These are phyloP conservation scores for Elongisporangium undulatum DNA, from an alignment of 352 stramenopile genomes.

Conservation along the genomic window DNA sequence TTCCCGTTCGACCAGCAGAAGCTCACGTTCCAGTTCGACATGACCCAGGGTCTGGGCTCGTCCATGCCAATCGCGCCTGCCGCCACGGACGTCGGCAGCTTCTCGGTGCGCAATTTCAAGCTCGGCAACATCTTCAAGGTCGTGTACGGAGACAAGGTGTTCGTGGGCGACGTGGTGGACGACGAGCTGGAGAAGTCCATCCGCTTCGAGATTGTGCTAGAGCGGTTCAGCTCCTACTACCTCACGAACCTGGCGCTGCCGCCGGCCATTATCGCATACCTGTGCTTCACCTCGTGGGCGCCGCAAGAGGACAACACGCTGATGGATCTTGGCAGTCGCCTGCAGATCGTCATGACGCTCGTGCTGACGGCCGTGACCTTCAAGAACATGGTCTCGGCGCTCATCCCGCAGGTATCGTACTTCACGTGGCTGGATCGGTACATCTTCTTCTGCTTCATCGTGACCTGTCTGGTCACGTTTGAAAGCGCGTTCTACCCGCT, in stretches of 20 bases:
- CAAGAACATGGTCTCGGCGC: slow-evolving; percentile 25
- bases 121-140: slow-evolving; percentile 28
- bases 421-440: slow-evolving; percentile 36
- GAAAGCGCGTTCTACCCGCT: slow-evolving; percentile 24
- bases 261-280: slow-evolving; percentile 29
- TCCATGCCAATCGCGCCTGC: slow-evolving; percentile 10
- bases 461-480: slow-evolving; percentile 20
- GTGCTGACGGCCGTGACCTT: slow-evolving; percentile 38
- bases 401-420: slow-evolving; percentile 34
- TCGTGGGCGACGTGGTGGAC: slow-evolving; percentile 21
- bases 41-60: slow-evolving; percentile 11
- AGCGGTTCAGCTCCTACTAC: slow-evolving; percentile 28
- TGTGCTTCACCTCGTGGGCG: slow-evolving; percentile 31
- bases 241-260: slow-evolving; percentile 31
- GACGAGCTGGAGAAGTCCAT: slow-evolving; percentile 14
- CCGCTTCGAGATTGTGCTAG: slow-evolving; percentile 31
- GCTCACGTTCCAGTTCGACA: slow-evolving; percentile 26
- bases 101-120: slow-evolving; percentile 26
- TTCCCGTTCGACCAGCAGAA: slow-evolving; percentile 42
- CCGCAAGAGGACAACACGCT: slow-evolving; percentile 7
- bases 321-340: slow-evolving; percentile 22
- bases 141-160: slow-evolving; percentile 26
- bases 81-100: slow-evolving; percentile 11
- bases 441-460: slow-evolving; percentile 30
- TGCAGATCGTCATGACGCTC: slow-evolving; percentile 29